phyloP scores from a whole-genome alignment of 768 basidiomycete species.

The Lyophyllum semitale region DNA sequence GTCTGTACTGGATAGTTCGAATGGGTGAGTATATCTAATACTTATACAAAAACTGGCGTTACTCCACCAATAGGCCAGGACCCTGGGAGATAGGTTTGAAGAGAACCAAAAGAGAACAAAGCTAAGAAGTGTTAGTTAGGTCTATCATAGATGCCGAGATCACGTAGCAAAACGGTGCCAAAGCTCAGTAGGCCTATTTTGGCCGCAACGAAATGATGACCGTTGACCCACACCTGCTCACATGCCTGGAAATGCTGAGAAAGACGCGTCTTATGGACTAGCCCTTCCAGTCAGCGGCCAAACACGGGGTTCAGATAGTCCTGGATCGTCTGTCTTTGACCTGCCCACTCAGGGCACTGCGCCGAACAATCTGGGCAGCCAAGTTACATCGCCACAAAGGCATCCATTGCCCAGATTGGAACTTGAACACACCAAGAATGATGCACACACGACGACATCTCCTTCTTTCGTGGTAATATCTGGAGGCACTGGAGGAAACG shows the following conservation, averaged over 20 bases:
- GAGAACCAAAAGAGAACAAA: not conserved
- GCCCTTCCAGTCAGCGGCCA: slow-evolving; percentile 10
- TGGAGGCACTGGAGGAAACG: slow-evolving; percentile 94
- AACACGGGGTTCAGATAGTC: slow-evolving; percentile 43
- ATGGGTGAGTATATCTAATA: not conserved
- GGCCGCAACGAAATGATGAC: not conserved
- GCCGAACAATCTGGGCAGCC: not conserved
- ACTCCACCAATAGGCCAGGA: not conserved
- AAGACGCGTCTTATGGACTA: slow-evolving; percentile 14
- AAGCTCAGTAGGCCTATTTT: slow-evolving; percentile 2
- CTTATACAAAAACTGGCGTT: not conserved
- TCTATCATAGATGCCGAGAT: not conserved
- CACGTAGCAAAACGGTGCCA: not conserved
- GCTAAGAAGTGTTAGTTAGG: not conserved
- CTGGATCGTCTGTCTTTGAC: slow-evolving; percentile 76
- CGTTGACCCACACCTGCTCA: slow-evolving; percentile 5
- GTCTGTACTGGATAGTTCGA: not conserved
- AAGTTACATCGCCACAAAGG: slow-evolving; percentile 5
- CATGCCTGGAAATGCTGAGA: slow-evolving; percentile 9
- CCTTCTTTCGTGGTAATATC: slow-evolving; percentile 76
- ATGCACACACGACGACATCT: not conserved
- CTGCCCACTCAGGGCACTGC: slow-evolving; percentile 50
- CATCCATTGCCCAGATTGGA: slow-evolving; percentile 3
- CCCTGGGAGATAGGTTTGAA: not conserved
- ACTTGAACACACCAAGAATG: not conserved